A percentile compares a stretch with the other conserved stretches of the same genome.
Evolutionary conservation across 176 grass and related monocot genomes (phyloP).

Genomic region (Cocos nucifera): DNA sequence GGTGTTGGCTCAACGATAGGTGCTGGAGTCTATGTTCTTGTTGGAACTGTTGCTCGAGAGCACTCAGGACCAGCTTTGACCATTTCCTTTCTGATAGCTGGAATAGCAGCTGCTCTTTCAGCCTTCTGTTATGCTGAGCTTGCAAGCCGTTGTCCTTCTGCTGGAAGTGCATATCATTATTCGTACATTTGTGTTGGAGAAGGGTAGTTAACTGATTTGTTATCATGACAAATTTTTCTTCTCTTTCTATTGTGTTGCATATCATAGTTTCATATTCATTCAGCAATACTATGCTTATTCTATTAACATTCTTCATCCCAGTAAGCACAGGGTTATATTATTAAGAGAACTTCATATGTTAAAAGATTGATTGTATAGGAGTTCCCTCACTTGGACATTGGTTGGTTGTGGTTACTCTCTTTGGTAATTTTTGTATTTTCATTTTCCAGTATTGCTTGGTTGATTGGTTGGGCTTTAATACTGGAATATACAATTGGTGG

Average conservation of each 20-base stretch:
- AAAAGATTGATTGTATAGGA: too few species aligned
- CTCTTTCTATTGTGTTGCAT: too few species aligned
- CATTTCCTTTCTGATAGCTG: conserved; percentile 77
- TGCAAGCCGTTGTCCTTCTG: conserved; percentile 74
- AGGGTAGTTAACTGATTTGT: conserved; percentile 40
- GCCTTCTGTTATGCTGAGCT: conserved; percentile 86
- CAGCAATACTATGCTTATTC: too few species aligned
- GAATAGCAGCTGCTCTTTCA: conserved; percentile 72
- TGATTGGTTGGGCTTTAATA: conserved; percentile 94
- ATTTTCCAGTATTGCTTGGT: conserved; percentile 74
- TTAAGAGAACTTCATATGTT: background rate
- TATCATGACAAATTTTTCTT: too few species aligned
- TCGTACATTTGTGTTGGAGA: conserved; percentile 77
- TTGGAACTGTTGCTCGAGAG: conserved; percentile 70
- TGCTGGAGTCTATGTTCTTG: conserved; percentile 76
- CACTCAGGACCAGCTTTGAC: conserved; percentile 64
- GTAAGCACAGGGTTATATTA: background rate
- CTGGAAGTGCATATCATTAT: conserved; percentile 79
- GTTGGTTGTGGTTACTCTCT: too few species aligned
- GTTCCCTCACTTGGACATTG: too few species aligned
- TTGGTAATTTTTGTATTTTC: conserved; percentile 5
- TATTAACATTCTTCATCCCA: background rate
- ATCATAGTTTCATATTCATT: too few species aligned
- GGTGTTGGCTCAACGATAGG: conserved; percentile 84
- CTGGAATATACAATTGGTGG: conserved; percentile 95